Evolutionary conservation across 768 basidiomycete species (phyloP).

Genomic region (Aureoboletus auriporus): DNA sequence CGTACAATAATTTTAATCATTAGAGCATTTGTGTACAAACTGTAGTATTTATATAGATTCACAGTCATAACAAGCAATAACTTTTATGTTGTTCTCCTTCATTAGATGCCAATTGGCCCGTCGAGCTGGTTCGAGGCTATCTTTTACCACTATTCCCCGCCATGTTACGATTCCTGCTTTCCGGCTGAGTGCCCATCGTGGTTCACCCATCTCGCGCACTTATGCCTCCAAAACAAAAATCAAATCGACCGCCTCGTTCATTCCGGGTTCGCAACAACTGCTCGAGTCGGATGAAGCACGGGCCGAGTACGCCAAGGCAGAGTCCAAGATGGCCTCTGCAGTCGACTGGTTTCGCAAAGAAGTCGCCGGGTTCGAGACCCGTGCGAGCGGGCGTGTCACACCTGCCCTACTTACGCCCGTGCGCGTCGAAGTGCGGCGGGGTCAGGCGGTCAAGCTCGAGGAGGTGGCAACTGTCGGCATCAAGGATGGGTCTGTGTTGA

Average conservation of each 20-base stretch:
- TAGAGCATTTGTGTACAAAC: too few relatives aligned
- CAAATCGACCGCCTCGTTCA: slow-evolving; percentile 53
- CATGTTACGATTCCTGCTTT: not conserved
- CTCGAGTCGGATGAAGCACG: slow-evolving; percentile 51
- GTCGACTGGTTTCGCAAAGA: slow-evolving; percentile 79
- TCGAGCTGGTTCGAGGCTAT: not conserved
- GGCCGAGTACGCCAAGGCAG: slow-evolving; percentile 59
- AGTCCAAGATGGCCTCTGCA: slow-evolving; percentile 56
- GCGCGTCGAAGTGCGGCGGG: slow-evolving; percentile 46
- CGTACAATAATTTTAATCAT: too few relatives aligned
- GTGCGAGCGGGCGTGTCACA: slow-evolving; percentile 73
- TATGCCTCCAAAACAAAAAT: slow-evolving; percentile 29
- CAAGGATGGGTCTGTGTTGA: slow-evolving; percentile 65
- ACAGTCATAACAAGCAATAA: too few relatives aligned
- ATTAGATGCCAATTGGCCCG: slow-evolving; percentile 1
- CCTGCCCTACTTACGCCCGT: slow-evolving; percentile 69
- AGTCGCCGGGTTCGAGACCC: slow-evolving; percentile 64
- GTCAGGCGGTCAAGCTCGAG: slow-evolving; percentile 46
- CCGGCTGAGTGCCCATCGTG: not conserved
- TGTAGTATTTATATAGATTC: too few relatives aligned
- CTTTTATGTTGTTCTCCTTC: not conserved
- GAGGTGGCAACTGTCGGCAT: slow-evolving; percentile 81
- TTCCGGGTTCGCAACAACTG: slow-evolving; percentile 65
- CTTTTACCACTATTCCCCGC: not conserved
- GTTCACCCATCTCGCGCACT: slow-evolving; percentile 7